These are phyloP conservation scores for Fremontodendron californicum DNA, from an alignment of 345 rosid species.

Conservation along the genomic window DNA sequence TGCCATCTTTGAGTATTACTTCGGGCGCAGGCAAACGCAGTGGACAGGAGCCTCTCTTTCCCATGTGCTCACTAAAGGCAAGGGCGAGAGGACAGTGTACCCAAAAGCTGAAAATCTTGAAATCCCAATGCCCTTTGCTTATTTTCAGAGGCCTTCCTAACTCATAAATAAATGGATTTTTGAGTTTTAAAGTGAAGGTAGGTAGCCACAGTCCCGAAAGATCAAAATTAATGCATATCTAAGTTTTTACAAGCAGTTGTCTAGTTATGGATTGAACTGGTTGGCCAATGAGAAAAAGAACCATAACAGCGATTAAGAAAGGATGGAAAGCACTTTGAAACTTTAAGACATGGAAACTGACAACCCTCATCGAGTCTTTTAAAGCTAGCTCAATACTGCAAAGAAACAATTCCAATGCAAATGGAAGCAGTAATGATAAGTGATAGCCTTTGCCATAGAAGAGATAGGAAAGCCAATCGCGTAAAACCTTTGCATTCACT, in stretches of 20 bases:
- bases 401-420: not conserved
- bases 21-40: slow-evolving; percentile 5
- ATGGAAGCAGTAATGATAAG: not conserved
- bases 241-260: not conserved
- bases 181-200: not conserved
- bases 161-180: not conserved
- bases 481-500: not conserved
- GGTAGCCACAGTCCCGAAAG: not conserved
- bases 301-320: not conserved
- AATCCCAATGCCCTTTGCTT: not conserved
- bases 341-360: not conserved
- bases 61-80: slow-evolving; percentile 10
- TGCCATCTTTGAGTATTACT: slow-evolving; percentile 10
- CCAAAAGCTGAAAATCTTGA: not conserved
- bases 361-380: not conserved
- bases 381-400: not conserved
- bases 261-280: not conserved
- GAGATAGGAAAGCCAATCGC: not conserved
- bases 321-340: not conserved
- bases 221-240: not conserved
- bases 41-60: not conserved
- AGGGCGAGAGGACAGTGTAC: not conserved
- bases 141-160: not conserved
- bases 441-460: not conserved
- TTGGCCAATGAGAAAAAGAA: not conserved